These are phyloP conservation scores for Nectriaceae sp. DNA, from an alignment of 2,329 filamentous ascomycete species.

Conservation along the genomic window DNA sequence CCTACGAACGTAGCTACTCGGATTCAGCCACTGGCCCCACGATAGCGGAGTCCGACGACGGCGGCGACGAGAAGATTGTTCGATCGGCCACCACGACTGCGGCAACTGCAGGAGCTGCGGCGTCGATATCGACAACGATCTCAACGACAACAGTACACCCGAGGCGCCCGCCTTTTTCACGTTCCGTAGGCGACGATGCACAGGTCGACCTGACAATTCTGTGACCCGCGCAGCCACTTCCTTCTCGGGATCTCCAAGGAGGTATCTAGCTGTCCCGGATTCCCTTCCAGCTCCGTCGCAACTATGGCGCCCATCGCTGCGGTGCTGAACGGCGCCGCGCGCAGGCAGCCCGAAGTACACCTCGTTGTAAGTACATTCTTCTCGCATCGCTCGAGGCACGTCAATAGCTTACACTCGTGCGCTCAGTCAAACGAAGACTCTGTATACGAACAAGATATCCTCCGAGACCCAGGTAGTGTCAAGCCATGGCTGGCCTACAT, in stretches of 20 bases:
- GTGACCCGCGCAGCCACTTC: slow-evolving; percentile 8
- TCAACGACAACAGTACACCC: slow-evolving; percentile 3
- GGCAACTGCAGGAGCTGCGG: too few relatives aligned
- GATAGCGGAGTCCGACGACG: too few relatives aligned
- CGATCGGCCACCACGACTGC: neutral
- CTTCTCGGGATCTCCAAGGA: too few relatives aligned
- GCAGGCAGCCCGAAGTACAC: slow-evolving; percentile 48
- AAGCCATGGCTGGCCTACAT: slow-evolving; percentile 97
- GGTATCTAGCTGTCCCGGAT: neutral
- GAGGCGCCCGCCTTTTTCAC: slow-evolving; percentile 8
- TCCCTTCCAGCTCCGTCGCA: neutral
- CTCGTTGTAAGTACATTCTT: slow-evolving; percentile 45
- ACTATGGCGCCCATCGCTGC: slow-evolving; percentile 25
- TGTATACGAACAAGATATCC: slow-evolving; percentile 93
- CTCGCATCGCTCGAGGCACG: neutral
- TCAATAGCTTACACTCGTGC: slow-evolving; percentile 30
- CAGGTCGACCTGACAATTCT: slow-evolving; percentile 18
- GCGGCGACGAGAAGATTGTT: neutral
- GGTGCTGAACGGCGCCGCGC: slow-evolving; percentile 37
- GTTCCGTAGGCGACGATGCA: too few relatives aligned
- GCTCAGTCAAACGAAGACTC: slow-evolving; percentile 79
- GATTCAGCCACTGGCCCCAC: too few relatives aligned
- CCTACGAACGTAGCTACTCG: too few relatives aligned
- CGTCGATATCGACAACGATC: too few relatives aligned
- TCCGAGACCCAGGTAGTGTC: slow-evolving; percentile 80